Evolutionary conservation across 345 rosid genomes (phyloP), one percentile per base, ranked within the genome.

Genomic region (Eucalyptus fibrosa): DNA sequence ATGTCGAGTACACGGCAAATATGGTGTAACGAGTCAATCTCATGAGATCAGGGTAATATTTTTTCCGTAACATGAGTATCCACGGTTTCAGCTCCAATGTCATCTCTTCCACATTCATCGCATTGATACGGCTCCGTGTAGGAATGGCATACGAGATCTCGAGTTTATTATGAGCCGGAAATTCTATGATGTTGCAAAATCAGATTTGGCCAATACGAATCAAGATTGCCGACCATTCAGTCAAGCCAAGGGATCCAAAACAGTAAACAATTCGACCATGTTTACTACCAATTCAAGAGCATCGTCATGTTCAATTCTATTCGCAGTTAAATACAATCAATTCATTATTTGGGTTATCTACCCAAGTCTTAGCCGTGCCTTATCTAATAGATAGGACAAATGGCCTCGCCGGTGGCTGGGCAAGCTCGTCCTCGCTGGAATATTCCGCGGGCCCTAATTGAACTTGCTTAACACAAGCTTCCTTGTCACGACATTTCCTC

Each of bases 361-460:
- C 32, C 72, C 72, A 16, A 62, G 34, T 62, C 34, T 30, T 62
- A 14, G 32, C 8, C 19, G 3, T 62, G 34, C 9, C 34, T 62
- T 62, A 62, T n/a, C 19, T 65, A n/a, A 65, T 65, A 32, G 7
- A n/a, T 5, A n/a, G 5, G 77, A 65, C 11, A 15, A 3, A n/a
- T 0, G 50, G 14, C 1, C 50, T 47, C 5, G 14, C 50, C 50
- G 5, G 50, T 1, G 14, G 50, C 1, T 47, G 2, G 50, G 13
- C 14, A 14, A 47, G 13, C 50, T 47, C 5, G 13, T 11, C 50
- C 14, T 11, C 2, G 2, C 50, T 5, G 8, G 37, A 65, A 15
- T 65, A 65, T n/a, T 65, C 3, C 3, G 1, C 1, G 3, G 4
- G 5, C 9, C 5, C 69, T 30, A 62, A 7, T 30, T 62, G 18